These are phyloP conservation scores for Pichia manshurica DNA, from an alignment of 805 yeast species.

Conservation along the genomic window DNA sequence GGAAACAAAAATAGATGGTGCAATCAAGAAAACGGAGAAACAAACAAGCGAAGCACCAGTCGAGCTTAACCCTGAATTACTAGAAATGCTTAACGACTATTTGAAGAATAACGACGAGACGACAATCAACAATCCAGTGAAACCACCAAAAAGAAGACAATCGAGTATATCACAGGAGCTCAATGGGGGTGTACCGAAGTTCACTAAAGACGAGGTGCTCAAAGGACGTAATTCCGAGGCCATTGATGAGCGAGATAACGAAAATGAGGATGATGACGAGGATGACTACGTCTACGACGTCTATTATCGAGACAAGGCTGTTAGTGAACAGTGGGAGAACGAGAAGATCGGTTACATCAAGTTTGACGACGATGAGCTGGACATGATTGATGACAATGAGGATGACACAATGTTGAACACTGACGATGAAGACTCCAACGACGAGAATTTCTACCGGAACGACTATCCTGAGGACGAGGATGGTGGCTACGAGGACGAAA, in stretches of 20 bases:
- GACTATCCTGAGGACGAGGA: conserved; percentile 96
- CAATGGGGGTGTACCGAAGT: conserved; percentile 16
- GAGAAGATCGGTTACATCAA: conserved; percentile 45
- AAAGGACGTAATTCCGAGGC: conserved; percentile 27
- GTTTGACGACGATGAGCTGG: conserved; percentile 46
- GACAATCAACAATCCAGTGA: conserved; percentile 10
- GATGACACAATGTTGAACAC: conserved; percentile 31
- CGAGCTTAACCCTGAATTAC: conserved; percentile 52
- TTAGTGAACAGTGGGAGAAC: conserved; percentile 35
- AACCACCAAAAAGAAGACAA: conserved; percentile 28
- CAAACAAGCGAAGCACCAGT: conserved; percentile 7
- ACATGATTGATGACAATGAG: conserved; percentile 35
- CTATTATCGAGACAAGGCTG: conserved; percentile 59
- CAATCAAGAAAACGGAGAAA: not conserved
- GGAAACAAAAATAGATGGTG: not conserved
- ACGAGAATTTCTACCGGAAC: conserved; percentile 86
- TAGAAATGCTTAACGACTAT: conserved; percentile 69
- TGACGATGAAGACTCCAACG: conserved; percentile 82
- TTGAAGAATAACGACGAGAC: conserved; percentile 35
- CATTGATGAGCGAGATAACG: conserved; percentile 6
- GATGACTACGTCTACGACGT: conserved; percentile 87
- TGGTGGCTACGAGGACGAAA: conserved; percentile 39
- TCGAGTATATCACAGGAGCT: conserved; percentile 22
- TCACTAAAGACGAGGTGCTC: not conserved
- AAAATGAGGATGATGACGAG: conserved; percentile 7